Evolutionary conservation across 2,329 filamentous ascomycete species (phyloP), one percentile per base, ranked within the genome.

Genomic region (Paraphaeosphaeria minitans): DNA sequence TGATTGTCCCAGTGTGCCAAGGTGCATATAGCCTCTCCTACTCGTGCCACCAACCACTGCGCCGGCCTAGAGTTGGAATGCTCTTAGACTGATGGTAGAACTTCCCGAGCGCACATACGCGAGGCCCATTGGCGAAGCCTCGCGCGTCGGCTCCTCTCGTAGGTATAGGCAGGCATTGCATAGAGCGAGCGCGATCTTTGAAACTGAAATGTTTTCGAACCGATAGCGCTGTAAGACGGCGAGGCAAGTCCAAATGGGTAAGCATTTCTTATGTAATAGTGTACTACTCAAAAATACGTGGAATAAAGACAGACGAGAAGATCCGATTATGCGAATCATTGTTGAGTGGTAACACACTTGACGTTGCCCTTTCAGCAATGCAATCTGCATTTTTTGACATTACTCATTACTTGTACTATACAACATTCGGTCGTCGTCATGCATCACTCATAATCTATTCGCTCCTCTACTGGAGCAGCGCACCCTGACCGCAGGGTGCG

Each of bases 61-160:
- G 55, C 65, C 67, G 14, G 66, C 66, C 52, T 67, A 63, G 31
- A 68, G 46, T 33, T 63, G 63, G 33, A 68, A 68, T 3, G 62
- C 55, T 29, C 66, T 62, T 6, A 68, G 41, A 48, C 59, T 68
- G 0, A 59, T 58, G 2, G 63, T 65, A 2, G 52, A 59, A 39
- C 58, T 61, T 12, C 55, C 21, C 12, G 61, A 56, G 37, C 63
- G 50, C 45, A 49, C 43, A 22, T 56, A 50, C 24, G 33, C 24
- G 14, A 47, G 41, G 49, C 41, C 45, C 16, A 39, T 37, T 10
- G 48, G 21, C 22, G 29, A 31, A 31, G 12, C 31, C 55, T 46
- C 14, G 10, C 41, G 22, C 43, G 47, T 14, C 31, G 22, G 12
- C 4, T 50, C 43, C 19, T 53, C 42, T 24, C 50, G 57, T n/a